Conservation (phyloP, 2,329 filamentous ascomycete species). For the Leptographium lundbergii region DNA sequence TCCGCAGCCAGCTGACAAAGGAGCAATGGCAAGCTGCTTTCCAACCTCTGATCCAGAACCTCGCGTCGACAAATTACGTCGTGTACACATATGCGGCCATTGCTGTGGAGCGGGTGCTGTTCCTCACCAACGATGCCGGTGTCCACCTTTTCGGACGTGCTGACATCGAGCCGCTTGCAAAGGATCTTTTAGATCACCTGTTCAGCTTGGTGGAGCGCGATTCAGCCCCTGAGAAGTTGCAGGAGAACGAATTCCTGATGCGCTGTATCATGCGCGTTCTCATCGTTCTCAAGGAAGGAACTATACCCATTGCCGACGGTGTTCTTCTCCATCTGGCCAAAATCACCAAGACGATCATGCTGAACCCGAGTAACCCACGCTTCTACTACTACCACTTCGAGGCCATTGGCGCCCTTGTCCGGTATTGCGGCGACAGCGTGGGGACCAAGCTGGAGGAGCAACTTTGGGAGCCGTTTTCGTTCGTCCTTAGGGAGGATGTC, state of each 20-base stretch:
- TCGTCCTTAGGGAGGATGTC: constrained; percentile 69
- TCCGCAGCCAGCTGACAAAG: constrained; percentile 86
- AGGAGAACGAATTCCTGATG: constrained; percentile 99
- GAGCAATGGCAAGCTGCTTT: constrained; percentile 87
- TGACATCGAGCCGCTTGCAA: constrained; percentile 69
- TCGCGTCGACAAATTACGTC: constrained; percentile 84
- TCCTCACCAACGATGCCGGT: constrained; percentile 62
- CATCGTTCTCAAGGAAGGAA: constrained; percentile 80
- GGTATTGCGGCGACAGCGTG: constrained; percentile 51
- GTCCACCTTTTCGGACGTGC: constrained; percentile 67
- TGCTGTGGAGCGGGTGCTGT: constrained; percentile 85
- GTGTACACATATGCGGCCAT: constrained; percentile 97
- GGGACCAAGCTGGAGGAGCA: constrained; percentile 65
- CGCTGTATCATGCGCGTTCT: constrained; percentile 96
- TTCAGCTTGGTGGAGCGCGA: constrained; percentile 87
- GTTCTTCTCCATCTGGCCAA: constrained; percentile 75
- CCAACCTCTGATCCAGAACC: constrained; percentile 78
- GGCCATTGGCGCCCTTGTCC: constrained; percentile 77
- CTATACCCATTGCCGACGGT: constrained; percentile 59
- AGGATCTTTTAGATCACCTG: constrained; percentile 76
- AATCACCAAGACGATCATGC: constrained; percentile 84
- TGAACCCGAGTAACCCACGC: constrained; percentile 90
- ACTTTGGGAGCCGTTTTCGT: constrained; percentile 73
- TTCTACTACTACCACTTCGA: constrained; percentile 99
- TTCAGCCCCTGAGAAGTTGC: constrained; percentile 75